These are phyloP conservation scores for Obelidium mucronatum DNA, from an alignment of 192 early-diverging fungal species.

Conservation along the genomic window DNA sequence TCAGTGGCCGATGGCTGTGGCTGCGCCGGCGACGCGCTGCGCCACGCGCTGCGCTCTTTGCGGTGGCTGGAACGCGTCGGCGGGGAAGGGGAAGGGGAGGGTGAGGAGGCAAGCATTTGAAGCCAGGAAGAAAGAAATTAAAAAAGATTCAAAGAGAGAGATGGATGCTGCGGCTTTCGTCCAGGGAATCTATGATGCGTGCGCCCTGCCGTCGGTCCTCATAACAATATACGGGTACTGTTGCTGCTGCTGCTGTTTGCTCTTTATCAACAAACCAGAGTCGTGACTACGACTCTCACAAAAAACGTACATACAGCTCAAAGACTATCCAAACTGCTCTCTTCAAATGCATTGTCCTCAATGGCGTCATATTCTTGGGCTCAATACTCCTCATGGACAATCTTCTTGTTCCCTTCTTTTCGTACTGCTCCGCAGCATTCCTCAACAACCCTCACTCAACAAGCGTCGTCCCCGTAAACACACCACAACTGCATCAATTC, in stretches of 20 bases:
- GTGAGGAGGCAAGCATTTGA: too few species aligned
- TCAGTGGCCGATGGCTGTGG: too few species aligned
- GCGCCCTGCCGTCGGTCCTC: constrained; percentile 50
- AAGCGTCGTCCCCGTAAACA: not conserved
- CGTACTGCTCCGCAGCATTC: not conserved
- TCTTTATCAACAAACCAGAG: not conserved
- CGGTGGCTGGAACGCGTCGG: too few species aligned
- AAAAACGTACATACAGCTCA: constrained; percentile 51
- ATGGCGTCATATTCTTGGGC: constrained; percentile 61
- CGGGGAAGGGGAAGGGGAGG: too few species aligned
- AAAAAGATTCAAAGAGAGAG: too few species aligned
- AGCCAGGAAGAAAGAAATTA: too few species aligned
- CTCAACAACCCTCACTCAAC: not conserved
- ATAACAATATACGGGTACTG: constrained; percentile 59
- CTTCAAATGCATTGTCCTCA: constrained; percentile 57
- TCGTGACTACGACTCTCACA: not conserved
- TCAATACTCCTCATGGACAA: constrained; percentile 56
- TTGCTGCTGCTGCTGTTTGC: not conserved
- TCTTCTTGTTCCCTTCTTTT: constrained; percentile 36
- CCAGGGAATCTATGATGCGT: constrained; percentile 47
- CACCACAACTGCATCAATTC: not conserved
- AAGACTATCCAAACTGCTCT: constrained; percentile 48
- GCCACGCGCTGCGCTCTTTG: too few species aligned
- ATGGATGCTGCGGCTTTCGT: not conserved
- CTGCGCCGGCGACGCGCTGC: too few species aligned